Conservation (phyloP, 31 red algal species). For the Endocladia muricata region DNA sequence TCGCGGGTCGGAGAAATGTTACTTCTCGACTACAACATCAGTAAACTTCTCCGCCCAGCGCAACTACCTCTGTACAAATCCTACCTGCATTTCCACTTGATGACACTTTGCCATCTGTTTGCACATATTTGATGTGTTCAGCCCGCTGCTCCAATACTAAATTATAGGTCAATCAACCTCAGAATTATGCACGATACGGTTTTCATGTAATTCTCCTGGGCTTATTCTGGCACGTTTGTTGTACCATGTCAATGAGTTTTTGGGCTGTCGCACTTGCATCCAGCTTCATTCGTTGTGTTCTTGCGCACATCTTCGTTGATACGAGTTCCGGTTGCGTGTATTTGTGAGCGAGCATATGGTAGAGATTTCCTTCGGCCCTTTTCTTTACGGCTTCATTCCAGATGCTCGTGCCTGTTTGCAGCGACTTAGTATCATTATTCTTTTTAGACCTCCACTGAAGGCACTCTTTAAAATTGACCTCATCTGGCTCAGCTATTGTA, state of each 20-base stretch:
- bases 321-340: conserved; percentile 1
- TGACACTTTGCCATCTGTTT: too few relatives aligned
- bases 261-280: conserved; percentile 25
- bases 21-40: too few relatives aligned
- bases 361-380: conserved; percentile 30
- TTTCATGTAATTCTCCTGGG: neutral
- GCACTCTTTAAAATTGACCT: conserved; percentile 54
- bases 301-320: conserved; percentile 45
- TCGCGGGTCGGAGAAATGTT: too few relatives aligned
- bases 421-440: neutral
- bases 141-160: too few relatives aligned
- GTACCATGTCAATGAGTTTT: conserved; percentile 37
- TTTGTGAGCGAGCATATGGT: conserved; percentile 24
- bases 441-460: conserved; percentile 20
- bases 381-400: conserved; percentile 49
- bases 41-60: too few relatives aligned
- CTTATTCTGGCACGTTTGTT: conserved; percentile 25
- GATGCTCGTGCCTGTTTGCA: conserved; percentile 17
- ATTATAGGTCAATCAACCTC: too few relatives aligned
- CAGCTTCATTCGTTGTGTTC: conserved; percentile 50
- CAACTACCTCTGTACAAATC: too few relatives aligned
- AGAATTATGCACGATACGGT: too few relatives aligned
- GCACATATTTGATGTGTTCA: too few relatives aligned
- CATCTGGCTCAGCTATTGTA: conserved; percentile 72
- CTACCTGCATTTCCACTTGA: too few relatives aligned